phyloP scores from a whole-genome alignment of 306 rosid genomes.

The Leucaena leucocephala region DNA sequence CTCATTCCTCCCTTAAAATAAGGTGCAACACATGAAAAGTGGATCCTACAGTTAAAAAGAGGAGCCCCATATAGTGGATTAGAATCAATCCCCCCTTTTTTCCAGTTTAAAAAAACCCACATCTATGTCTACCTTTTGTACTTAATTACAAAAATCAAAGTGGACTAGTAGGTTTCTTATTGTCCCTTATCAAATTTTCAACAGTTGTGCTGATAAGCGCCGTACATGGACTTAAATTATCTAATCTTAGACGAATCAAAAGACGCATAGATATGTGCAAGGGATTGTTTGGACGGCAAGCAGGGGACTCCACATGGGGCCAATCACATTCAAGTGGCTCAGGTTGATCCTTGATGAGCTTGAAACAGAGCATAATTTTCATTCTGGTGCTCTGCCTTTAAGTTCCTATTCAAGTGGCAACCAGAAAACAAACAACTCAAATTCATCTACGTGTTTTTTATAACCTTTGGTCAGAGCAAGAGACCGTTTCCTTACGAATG shows the following conservation, averaged over 20 bases:
- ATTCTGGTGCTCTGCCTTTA: no score
- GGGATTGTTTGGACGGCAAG: not conserved
- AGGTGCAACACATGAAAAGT: not conserved
- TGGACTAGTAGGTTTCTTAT: not conserved
- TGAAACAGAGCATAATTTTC: not conserved
- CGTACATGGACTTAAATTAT: not conserved
- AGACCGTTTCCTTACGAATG: slow-evolving; percentile 31
- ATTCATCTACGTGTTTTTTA: not conserved
- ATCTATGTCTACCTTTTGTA: not conserved
- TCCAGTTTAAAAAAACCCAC: not conserved
- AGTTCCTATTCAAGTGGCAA: not conserved
- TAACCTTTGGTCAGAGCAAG: slow-evolving; percentile 6
- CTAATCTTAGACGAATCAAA: not conserved
- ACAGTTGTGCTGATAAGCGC: not conserved
- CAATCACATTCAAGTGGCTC: not conserved
- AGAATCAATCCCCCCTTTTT: not conserved
- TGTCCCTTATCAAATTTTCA: not conserved
- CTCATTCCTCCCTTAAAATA: not conserved
- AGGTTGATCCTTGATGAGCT: not conserved
- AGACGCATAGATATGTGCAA: not conserved
- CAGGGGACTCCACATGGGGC: not conserved
- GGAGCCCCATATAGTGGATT: not conserved
- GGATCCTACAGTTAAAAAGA: not conserved
- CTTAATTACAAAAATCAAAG: not conserved
- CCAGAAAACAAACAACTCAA: slow-evolving; percentile 8